Base-by-base conservation (phyloP, 1,284 basidiomycete species). In the Microbotryum silenes-acaulis region DNA sequence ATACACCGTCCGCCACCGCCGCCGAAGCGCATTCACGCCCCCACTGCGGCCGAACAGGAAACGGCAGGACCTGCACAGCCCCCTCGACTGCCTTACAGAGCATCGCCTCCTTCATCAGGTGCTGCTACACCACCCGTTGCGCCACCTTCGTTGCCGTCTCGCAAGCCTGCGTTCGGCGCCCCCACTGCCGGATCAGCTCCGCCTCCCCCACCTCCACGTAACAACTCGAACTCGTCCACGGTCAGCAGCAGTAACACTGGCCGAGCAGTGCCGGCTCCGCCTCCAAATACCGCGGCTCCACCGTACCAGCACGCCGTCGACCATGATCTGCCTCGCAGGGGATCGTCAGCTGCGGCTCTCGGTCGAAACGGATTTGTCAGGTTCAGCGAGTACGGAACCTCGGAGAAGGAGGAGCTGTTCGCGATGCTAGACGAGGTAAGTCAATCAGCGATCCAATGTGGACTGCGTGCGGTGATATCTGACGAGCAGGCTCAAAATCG, bases 321-420 rank as follows among this genome's bases (percentile, higher is more conserved):
- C 12, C 42, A 59, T 37, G 51, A 59, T 21, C n/a, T 59, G 7
- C 57, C 57, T 12, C 12, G 10, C 21, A 29, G 29, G 16, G 6
- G 2, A 18, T 25, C 42, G 9, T 47, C 55, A n/a, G 29, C 47
- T 20, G 47, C 55, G 31, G 31, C 31, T 31, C 31, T 10, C 31
- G 31, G 31, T 31, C 31, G 31, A 31, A 10, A 31, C 31, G 31
- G 31, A 8, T 42, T 42, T 18, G 37, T 42, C 12, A 42, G 12
- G 21, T 67, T 67, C 52, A 56, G 46, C 20, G 42, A 61, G 37
- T 67, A 67, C 44, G 58, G 58, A 1, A 68, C 72, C 9, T 78
- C 82, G 69, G 87, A 90, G 70, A 89, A 88, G 72, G 74, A 82
- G 42, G 81, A 77, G 20, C 84, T 89, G 71, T 90, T 89, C 73